These are phyloP conservation scores for Aspergillus fischeri DNA, from an alignment of 2,329 filamentous ascomycete genomes.

Conservation along the genomic window DNA sequence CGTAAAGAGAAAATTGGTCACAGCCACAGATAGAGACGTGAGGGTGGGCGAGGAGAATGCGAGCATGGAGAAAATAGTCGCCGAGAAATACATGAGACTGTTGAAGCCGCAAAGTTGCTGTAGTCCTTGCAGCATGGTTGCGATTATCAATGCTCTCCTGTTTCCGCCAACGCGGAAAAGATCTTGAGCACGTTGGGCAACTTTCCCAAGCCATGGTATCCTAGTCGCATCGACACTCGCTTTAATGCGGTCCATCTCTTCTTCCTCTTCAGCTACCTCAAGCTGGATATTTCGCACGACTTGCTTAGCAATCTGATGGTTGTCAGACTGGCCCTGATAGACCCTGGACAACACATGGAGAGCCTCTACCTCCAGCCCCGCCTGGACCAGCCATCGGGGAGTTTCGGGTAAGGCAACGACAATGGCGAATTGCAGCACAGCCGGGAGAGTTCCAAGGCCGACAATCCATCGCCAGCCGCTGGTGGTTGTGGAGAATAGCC, in stretches of 20 bases:
- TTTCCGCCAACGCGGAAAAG: constrained; percentile 46
- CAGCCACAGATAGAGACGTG: constrained; percentile 73
- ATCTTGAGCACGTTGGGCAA: constrained; percentile 24
- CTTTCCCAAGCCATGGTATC: constrained; percentile 23
- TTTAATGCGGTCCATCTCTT: constrained; percentile 34
- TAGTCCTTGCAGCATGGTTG: constrained; percentile 78
- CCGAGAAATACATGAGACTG: constrained; percentile 88
- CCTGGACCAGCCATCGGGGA: constrained; percentile 78
- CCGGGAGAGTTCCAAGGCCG: constrained; percentile 75
- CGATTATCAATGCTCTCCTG: constrained; percentile 70
- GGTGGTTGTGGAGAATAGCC: constrained; percentile 59
- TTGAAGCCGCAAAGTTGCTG: constrained; percentile 92
- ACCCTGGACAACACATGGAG: constrained; percentile 62
- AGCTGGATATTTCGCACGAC: constrained; percentile 67
- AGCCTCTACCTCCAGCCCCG: constrained; percentile 59
- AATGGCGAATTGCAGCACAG: constrained; percentile 64
- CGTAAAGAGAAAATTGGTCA: constrained; percentile 79
- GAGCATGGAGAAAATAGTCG: constrained; percentile 73
- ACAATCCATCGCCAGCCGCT: constrained; percentile 90
- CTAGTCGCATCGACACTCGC: constrained; percentile 5
- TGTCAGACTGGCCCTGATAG: constrained; percentile 49
- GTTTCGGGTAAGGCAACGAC: constrained; percentile 78
- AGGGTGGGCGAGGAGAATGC: constrained; percentile 75
- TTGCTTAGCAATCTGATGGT: constrained; percentile 49
- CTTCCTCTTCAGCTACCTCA: constrained; percentile 68